A percentile compares a stretch with the other conserved stretches of the same genome.
Evolutionary conservation across 2,329 filamentous ascomycete genomes (phyloP).

Genomic region (Diaporthe sp.): DNA sequence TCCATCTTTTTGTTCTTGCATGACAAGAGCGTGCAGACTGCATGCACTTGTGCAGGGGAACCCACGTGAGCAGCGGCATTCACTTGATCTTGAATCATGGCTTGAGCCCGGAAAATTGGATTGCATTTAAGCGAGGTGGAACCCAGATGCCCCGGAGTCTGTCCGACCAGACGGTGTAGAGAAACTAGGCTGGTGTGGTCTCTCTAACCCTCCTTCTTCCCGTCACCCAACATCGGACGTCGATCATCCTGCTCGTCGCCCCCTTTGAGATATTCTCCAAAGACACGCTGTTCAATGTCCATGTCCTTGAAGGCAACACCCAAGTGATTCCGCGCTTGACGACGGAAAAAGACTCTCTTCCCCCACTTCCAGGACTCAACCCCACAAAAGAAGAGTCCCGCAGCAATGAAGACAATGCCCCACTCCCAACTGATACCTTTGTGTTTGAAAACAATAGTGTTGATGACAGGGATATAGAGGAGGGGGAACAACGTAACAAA

Average conservation of each 20-base stretch:
- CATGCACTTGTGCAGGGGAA: no score
- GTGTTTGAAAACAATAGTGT: conserved; percentile 76
- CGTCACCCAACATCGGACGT: not conserved
- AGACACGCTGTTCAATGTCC: conserved; percentile 27
- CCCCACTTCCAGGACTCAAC: conserved; percentile 77
- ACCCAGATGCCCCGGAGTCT: not conserved
- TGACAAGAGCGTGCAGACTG: no score
- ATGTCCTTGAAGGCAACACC: conserved; percentile 23
- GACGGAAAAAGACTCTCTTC: conserved; percentile 68
- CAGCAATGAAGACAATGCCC: conserved; percentile 75
- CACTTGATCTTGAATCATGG: no score
- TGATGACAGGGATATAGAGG: conserved; percentile 78
- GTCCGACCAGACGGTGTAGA: not conserved
- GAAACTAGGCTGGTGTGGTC: no score
- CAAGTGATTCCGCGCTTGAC: conserved; percentile 1
- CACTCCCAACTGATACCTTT: conserved; percentile 77
- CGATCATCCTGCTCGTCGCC: not conserved
- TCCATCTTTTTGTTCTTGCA: no score
- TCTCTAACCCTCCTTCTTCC: not conserved
- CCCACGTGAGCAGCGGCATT: no score
- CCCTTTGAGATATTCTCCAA: conserved; percentile 8
- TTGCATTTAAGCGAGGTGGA: no score
- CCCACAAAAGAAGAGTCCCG: conserved; percentile 73
- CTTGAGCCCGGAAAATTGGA: no score
- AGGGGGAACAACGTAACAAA: conserved; percentile 71